These are phyloP conservation scores for Artemisia tridentata DNA, from an alignment of 129 eudicot species.

Conservation along the genomic window DNA sequence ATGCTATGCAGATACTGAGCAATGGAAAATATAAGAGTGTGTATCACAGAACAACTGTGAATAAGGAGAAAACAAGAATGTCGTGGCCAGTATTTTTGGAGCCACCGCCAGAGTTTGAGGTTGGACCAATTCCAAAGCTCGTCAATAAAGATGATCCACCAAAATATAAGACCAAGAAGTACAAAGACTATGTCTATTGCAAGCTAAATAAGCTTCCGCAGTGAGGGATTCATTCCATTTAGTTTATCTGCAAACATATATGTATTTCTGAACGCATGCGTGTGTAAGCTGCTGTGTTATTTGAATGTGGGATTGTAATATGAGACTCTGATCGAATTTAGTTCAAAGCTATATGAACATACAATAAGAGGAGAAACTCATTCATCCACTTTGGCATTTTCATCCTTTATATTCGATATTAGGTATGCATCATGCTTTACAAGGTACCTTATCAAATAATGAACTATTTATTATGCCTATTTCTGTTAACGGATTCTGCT, in stretches of 20 bases:
- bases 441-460: no score
- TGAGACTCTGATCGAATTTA: background rate
- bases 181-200: slow-evolving; percentile 47
- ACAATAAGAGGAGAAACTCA: background rate
- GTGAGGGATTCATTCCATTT: background rate
- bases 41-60: slow-evolving; percentile 65
- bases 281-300: background rate
- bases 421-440: background rate
- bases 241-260: no score
- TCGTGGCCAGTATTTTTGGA: slow-evolving; percentile 87
- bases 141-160: slow-evolving; percentile 30
- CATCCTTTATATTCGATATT: background rate
- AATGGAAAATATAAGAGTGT: slow-evolving; percentile 78
- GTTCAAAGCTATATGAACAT: slow-evolving; percentile 8
- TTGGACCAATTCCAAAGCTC: slow-evolving; percentile 65
- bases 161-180: slow-evolving; percentile 38
- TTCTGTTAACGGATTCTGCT: background rate
- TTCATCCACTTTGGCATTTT: background rate
- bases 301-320: background rate
- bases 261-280: background rate
- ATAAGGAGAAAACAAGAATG: slow-evolving; percentile 74
- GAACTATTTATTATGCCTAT: no score
- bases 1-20: slow-evolving; percentile 47
- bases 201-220: slow-evolving; percentile 66
- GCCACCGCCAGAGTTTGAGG: slow-evolving; percentile 68